Conservation (phyloP, 2,329 filamentous ascomycete species). For the Incumbomyces delicatus region DNA sequence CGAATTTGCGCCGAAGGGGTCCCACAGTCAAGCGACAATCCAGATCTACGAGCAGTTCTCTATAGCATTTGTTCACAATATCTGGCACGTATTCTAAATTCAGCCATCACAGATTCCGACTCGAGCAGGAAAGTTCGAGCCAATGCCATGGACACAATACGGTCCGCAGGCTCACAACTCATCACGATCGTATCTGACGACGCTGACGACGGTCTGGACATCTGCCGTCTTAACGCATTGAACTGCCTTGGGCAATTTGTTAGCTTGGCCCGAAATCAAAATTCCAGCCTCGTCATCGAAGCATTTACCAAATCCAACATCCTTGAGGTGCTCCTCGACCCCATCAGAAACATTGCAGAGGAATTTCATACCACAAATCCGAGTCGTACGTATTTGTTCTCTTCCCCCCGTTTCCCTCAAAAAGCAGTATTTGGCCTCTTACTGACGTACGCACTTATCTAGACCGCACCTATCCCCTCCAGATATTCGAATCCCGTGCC, state of each 20-base stretch:
- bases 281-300: constrained; percentile 66
- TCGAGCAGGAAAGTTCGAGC: constrained; percentile 34
- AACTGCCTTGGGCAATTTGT: constrained; percentile 74
- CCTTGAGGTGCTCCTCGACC: constrained; percentile 79
- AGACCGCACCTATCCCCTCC: constrained; percentile 37
- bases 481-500: constrained; percentile 63
- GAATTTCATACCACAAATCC: constrained; percentile 56
- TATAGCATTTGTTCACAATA: constrained; percentile 90
- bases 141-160: constrained; percentile 59
- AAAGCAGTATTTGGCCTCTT: too few relatives aligned
- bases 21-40: constrained; percentile 56
- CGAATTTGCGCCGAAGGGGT: constrained; percentile 75
- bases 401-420: neutral
- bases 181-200: constrained; percentile 88
- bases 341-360: constrained; percentile 63
- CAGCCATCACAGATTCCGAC: constrained; percentile 38
- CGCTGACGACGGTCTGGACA: constrained; percentile 72
- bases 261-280: constrained; percentile 60
- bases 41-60: constrained; percentile 69
- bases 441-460: constrained; percentile 25
- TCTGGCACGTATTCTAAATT: constrained; percentile 53
- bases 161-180: constrained; percentile 69
- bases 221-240: constrained; percentile 74
- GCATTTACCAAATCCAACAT: constrained; percentile 80
- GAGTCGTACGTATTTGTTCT: constrained; percentile 40